phyloP scores from a whole-genome alignment of 2,329 filamentous ascomycete genomes.

The Malbranchea zuffiana region DNA sequence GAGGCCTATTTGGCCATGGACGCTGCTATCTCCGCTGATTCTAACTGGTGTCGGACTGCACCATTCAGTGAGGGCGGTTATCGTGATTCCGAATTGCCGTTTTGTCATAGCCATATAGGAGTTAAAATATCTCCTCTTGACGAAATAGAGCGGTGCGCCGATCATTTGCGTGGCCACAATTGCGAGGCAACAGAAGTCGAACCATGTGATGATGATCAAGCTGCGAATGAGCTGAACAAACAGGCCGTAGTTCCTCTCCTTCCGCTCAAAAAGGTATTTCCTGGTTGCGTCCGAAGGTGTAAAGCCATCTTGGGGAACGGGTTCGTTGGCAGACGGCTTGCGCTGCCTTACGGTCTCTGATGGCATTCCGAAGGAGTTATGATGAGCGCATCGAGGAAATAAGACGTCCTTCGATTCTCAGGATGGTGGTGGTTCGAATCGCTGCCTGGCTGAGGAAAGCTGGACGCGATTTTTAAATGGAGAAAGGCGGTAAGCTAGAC shows the following conservation, averaged over 20 bases:
- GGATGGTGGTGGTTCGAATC: no score
- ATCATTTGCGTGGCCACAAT: slow-evolving; percentile 48
- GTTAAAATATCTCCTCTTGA: slow-evolving; percentile 52
- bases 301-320: neutral
- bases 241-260: slow-evolving; percentile 36
- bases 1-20: slow-evolving; percentile 48
- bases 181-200: slow-evolving; percentile 32
- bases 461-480: no score
- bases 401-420: no score
- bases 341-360: slow-evolving; percentile 30
- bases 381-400: no score
- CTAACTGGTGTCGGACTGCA: slow-evolving; percentile 52
- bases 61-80: slow-evolving; percentile 52
- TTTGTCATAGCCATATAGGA: slow-evolving; percentile 57
- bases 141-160: slow-evolving; percentile 50
- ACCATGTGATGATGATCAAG: slow-evolving; percentile 36
- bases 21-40: slow-evolving; percentile 51
- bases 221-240: slow-evolving; percentile 37
- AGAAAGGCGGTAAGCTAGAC: no score
- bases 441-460: no score
- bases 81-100: slow-evolving; percentile 52
- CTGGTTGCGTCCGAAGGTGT: slow-evolving; percentile 18
- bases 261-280: slow-evolving; percentile 18
- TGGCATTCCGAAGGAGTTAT: no score
- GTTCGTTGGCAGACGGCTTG: slow-evolving; percentile 15